These are phyloP conservation scores for Casuarina equisetifolia DNA, from an alignment of 306 rosid species.

Conservation along the genomic window DNA sequence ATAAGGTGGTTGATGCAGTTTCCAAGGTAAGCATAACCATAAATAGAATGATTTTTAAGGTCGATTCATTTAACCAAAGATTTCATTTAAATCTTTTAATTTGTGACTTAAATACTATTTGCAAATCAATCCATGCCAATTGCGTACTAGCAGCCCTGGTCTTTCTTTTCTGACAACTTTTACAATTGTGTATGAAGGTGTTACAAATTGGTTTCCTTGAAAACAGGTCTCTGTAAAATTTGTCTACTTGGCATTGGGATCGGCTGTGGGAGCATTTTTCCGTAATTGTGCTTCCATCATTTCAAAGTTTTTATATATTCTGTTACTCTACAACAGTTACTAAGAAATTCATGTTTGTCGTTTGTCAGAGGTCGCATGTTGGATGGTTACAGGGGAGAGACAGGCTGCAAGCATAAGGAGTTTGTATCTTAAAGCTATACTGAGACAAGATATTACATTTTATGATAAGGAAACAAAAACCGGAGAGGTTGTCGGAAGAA, in stretches of 20 bases:
- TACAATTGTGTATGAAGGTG: neutral
- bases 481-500: conserved; percentile 29
- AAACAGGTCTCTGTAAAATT: conserved; percentile 40
- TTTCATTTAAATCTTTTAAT: too few relatives aligned
- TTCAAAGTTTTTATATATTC: neutral
- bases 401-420: conserved; percentile 32
- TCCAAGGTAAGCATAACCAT: conserved; percentile 30
- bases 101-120: too few relatives aligned
- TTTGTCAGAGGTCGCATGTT: conserved; percentile 31
- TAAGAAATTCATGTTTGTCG: neutral
- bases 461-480: conserved; percentile 33
- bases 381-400: conserved; percentile 36
- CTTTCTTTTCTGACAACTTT: neutral
- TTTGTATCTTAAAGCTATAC: conserved; percentile 27
- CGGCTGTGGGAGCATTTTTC: conserved; percentile 30
- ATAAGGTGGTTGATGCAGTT: conserved; percentile 18
- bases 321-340: too few relatives aligned
- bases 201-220: neutral
- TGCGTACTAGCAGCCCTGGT: neutral
- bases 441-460: conserved; percentile 33
- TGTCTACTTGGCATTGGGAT: conserved; percentile 43
- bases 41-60: too few relatives aligned
- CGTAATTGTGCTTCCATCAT: conserved; percentile 21
- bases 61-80: too few relatives aligned
- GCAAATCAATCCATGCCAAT: too few relatives aligned